Conservation (phyloP, 2,329 filamentous ascomycete species). For the Catunica adiposa region DNA sequence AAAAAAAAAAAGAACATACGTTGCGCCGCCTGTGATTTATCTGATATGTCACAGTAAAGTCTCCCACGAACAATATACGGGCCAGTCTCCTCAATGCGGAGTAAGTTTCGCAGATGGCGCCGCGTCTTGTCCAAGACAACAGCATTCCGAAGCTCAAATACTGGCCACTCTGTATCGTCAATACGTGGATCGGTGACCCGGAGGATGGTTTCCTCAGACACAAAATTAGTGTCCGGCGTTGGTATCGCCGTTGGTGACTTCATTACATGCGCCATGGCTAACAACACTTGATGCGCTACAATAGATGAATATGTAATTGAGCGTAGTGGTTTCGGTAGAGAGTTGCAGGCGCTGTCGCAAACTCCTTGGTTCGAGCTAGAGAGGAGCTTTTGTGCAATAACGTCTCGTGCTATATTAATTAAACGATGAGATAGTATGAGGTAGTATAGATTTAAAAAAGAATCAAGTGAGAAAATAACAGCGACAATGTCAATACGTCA, state of each 20-base stretch:
- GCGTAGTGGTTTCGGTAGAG: too few species aligned
- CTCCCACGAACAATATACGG: slow-evolving; percentile 46
- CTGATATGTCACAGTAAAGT: slow-evolving; percentile 33
- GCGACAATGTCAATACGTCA: neutral
- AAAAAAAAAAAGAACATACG: too few species aligned
- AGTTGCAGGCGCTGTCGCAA: too few species aligned
- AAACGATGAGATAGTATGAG: too few species aligned
- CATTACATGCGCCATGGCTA: neutral
- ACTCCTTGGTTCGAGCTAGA: too few species aligned
- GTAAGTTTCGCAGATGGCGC: slow-evolving; percentile 39
- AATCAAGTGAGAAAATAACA: neutral
- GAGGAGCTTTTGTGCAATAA: too few species aligned
- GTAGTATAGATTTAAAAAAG: too few species aligned
- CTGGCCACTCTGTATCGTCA: slow-evolving; percentile 35
- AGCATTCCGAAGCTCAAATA: slow-evolving; percentile 44
- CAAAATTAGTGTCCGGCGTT: slow-evolving; percentile 21
- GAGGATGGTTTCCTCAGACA: slow-evolving; percentile 23
- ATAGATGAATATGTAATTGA: too few species aligned
- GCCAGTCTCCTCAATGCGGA: slow-evolving; percentile 41
- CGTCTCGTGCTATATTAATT: too few species aligned
- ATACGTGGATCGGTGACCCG: slow-evolving; percentile 22
- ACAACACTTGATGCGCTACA: too few species aligned
- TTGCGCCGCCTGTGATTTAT: slow-evolving; percentile 22
- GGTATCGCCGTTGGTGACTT: slow-evolving; percentile 27
- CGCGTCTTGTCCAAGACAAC: slow-evolving; percentile 40